Base-by-base conservation (phyloP, 768 basidiomycete genomes). In the Coprinopsis strossmayeri region DNA sequence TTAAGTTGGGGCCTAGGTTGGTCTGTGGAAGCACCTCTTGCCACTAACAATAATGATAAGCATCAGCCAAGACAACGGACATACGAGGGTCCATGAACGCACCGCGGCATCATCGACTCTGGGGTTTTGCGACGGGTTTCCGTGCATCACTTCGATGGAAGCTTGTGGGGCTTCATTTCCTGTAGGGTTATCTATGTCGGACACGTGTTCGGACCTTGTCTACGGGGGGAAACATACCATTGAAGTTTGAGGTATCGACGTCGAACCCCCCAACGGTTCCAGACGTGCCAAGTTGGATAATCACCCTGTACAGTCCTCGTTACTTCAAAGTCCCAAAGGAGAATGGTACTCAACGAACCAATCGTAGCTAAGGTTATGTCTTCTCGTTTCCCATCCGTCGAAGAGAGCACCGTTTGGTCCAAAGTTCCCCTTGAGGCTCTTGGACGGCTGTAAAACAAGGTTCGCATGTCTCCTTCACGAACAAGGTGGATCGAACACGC, bases 201-300 rank as follows among this genome's bases (percentile, higher is more conserved):
- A 26, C 20, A 46, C 50, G 51, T 51, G 45, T 47, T 30, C 38
- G 18, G 40, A 35, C 27, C 23, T 18, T 38, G 21, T 23, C 11
- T 32, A 20, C 32, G 38, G 11, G 34, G 21, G 21, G 40, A n/a
- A 25, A 52, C 64, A 34, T 69, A 76, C 95, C 96, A 53, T 84
- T 87, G 69, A 99, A 99, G 63, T 94, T 82, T n/a, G 85, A 73
- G 0, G 96, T 98, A 61, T 99, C 96, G 30, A 99, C 77, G 63
- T 97, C 95, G 59, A 96, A 89, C 1, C 93, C 94, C 13, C 69
- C 63, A 43, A 98, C 66, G 2, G 68, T 70, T 0, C 89, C 87
- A 1, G 80, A 72, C 0, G 87, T 81, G 0, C 93, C 96, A 2
- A 98, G 76, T 58, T 82, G 80, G 61, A 98, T 81, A 61, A 97